Base-by-base conservation (phyloP, 2,329 filamentous ascomycete species). In the Leptographium flavum region DNA sequence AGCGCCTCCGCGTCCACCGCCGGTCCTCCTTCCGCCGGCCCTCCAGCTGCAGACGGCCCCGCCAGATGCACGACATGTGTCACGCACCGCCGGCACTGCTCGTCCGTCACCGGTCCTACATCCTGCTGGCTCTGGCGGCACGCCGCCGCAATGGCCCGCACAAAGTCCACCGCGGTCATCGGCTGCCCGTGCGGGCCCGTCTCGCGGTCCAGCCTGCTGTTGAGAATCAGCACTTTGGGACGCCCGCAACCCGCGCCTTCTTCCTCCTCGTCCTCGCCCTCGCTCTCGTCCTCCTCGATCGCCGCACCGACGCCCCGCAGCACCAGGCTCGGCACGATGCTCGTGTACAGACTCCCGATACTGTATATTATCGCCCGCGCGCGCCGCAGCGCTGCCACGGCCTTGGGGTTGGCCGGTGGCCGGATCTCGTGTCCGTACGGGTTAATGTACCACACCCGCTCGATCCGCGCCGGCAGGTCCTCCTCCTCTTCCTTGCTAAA, bases 361-460 rank as follows among this genome's bases (percentile, higher is more conserved):
- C 83, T 88, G 64, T 94, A 96, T 39, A 96, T 76, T 9, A 95
- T 70, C 1, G 78, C 80, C 46, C 77, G 72, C 0, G 83, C 73
- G 2, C 66, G 64, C 15, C 67, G 65, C 1, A 96, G 60, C 0
- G 86, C 77, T 8, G 77, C 72, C 0, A 94, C 55, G 0, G 90
- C 86, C 42, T 86, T 79, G 0, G 87, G 80, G 56, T 94, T 96
- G 2, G 87, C 83, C 0, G 80, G 74, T 0, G 88, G 84, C 17
- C 81, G 77, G 53, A 96, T 95, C 62, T 95, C 88, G 58, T 95
- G 87, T n/a, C 90, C 90, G 60, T 95, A 96, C 0, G 90, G 90
- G 57, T 95, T 96, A 65, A 96, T 96, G 66, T 96, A 96, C 87
- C 87, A 96, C 28, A 96, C 72, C 3, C 88, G 68, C 45, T 80